Evolutionary conservation across 768 basidiomycete genomes (phyloP), one percentile per base, ranked within the genome.

Genomic region (Collybiopsis luxurians): DNA sequence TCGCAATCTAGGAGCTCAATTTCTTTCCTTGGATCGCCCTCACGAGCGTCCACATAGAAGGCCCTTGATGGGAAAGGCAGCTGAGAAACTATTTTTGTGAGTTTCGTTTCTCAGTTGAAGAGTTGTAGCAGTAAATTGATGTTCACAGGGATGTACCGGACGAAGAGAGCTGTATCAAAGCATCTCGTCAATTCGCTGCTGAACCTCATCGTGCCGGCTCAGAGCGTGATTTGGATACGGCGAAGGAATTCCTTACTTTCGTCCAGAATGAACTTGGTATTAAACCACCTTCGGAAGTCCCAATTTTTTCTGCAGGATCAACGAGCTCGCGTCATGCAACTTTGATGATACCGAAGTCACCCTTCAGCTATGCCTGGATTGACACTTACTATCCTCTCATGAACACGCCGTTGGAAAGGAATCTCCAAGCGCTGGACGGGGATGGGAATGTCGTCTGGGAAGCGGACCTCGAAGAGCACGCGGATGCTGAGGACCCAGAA

Each of bases 381-480:
- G 82, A 82, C 55, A 76, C 75, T 31, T 92, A 92, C 71, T 92
- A 86, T 69, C 89, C 90, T 13, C 72, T 87, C 30, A 75, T 91
- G 74, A 89, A 90, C 71, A 80, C 75, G 4, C 87, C 88, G 17
- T 70, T 88, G 26, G 75, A 81, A 40, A 73, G 79, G 36, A 76
- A 78, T 52, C 69, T 89, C 19, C 76, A 84, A 51, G 78, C 87
- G 21, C 62, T 86, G 24, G 79, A 75, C 45, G 77, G 78, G 5
- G 76, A 81, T 39, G 82, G 80, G 15, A 66, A 70, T 4, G 68
- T 75, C 2, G 63, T 74, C 11, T 85, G 87, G 84, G 70, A 75
- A 17, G 90, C 90, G 3, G 76, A 83, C 50, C 70, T 92, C 6
- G 77, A 82, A 59, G 90, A 92, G 64, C 75, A 83, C 30, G 81